Evolutionary conservation across 441 rosid genomes (phyloP), one percentile per base, ranked within the genome.

Genomic region (Populus hybrid): DNA sequence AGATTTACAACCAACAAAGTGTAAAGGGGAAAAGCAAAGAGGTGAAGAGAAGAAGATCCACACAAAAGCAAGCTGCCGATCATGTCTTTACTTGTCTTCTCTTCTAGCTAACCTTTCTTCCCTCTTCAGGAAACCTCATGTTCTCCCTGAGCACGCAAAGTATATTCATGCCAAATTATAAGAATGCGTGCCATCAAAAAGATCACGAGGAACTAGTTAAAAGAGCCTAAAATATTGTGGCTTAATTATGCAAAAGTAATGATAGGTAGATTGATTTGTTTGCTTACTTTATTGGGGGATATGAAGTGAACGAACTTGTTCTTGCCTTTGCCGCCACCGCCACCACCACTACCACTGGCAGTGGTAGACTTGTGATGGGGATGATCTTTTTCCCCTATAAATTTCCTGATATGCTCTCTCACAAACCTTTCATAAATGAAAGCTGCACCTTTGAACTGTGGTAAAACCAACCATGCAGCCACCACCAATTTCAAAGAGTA

Each of bases 381-480:
- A 35, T 23, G 16, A 38, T 26, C 69, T 11, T 16, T 33, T 2
- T 3, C 69, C 6, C 78, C 28, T 21, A 82, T 84, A 36, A 84
- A 82, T 64, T 83, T 89, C 83, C 72, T 88, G 21, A 93, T 79
- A 64, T 86, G 88, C 70, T 85, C 84, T 72, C 97, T 88, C 64
- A 93, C 97, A 56, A 82, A 80, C 74, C 85, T 87, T 26, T 92
- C 89, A 45, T 94, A 94, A 20, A 93, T 84, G 69, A 89, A 94
- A 75, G 97, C 93, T n/a, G 99, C 97, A 2, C 99, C 99, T 78
- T 88, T 77, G 81, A 92, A 90, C 80, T 88, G 95, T 1, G 97
- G 98, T 0, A 94, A 83, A 45, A 90, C 98, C 78, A 94, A 79
- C 98, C 98, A 94, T 21, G 90, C 88, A 23, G 75, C 85, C 7